Conservation (phyloP, 2,329 filamentous ascomycete species). For the Aspergillus tamarii region DNA sequence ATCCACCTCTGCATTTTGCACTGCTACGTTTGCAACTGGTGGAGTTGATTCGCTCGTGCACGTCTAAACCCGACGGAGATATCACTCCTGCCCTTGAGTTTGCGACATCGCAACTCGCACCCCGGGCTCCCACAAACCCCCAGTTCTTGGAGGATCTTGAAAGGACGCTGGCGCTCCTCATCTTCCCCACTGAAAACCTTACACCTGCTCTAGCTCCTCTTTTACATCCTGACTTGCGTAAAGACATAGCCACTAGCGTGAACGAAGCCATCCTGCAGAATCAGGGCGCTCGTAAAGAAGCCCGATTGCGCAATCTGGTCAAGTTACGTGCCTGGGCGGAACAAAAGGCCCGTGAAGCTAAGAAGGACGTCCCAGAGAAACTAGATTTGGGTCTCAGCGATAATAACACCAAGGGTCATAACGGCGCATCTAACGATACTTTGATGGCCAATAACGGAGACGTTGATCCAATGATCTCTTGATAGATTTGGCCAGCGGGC, state of each 20-base stretch:
- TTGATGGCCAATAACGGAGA: slow-evolving; percentile 48
- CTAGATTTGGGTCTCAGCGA: slow-evolving; percentile 49
- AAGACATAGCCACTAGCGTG: slow-evolving; percentile 81
- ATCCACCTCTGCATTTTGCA: slow-evolving; percentile 84
- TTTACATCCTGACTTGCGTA: slow-evolving; percentile 76
- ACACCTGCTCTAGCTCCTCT: slow-evolving; percentile 75
- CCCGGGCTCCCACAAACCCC: slow-evolving; percentile 78
- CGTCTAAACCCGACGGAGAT: slow-evolving; percentile 66
- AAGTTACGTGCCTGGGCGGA: slow-evolving; percentile 87
- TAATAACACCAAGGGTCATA: slow-evolving; percentile 29
- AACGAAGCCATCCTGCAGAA: slow-evolving; percentile 83
- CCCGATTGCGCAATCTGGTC: slow-evolving; percentile 79
- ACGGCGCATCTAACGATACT: slow-evolving; percentile 40
- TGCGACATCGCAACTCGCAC: slow-evolving; percentile 83
- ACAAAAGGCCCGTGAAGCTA: slow-evolving; percentile 51
- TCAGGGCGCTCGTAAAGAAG: slow-evolving; percentile 74
- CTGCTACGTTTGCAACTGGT: slow-evolving; percentile 89
- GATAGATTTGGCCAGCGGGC: slow-evolving; percentile 19
- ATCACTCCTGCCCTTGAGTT: slow-evolving; percentile 82
- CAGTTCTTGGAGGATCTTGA: slow-evolving; percentile 87
- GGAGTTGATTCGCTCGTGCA: slow-evolving; percentile 83
- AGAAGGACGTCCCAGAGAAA: slow-evolving; percentile 51
- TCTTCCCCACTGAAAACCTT: slow-evolving; percentile 82
- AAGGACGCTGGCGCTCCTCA: slow-evolving; percentile 86
- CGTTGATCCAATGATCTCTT: slow-evolving; percentile 45